A percentile compares a stretch with the other conserved stretches of the same genome.
These are phyloP conservation scores for Pleoardoris graminearum DNA, from an alignment of 2,329 filamentous ascomycete species.

Conservation along the genomic window DNA sequence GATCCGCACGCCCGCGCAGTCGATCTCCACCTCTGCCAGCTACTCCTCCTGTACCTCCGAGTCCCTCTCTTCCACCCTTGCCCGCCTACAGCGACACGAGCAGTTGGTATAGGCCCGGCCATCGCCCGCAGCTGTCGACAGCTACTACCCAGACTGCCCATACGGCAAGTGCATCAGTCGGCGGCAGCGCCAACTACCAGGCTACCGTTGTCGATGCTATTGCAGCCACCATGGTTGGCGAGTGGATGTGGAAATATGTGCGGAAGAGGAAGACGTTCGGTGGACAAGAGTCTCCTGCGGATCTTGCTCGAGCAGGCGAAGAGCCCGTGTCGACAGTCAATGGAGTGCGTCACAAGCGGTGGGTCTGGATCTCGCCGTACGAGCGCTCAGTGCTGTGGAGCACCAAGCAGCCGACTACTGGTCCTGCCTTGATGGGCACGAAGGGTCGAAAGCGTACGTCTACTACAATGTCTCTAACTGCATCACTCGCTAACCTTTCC, in stretches of 20 bases:
- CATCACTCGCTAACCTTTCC: conserved; percentile 17
- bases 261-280: conserved; percentile 89
- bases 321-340: conserved; percentile 67
- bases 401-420: conserved; percentile 90
- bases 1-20: conserved; percentile 50
- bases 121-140: conserved; percentile 63
- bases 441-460: conserved; percentile 88
- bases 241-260: conserved; percentile 95
- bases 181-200: conserved; percentile 63
- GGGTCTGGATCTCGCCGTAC: conserved; percentile 98
- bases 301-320: conserved; percentile 58
- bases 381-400: conserved; percentile 97
- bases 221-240: conserved; percentile 96
- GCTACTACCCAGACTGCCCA: conserved; percentile 62
- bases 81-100: conserved; percentile 68
- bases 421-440: conserved; percentile 88
- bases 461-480: too few relatives aligned
- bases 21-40: conserved; percentile 65
- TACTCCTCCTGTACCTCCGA: conserved; percentile 69
- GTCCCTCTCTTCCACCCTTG: conserved; percentile 71
- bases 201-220: conserved; percentile 93
- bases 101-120: conserved; percentile 46
- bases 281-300: conserved; percentile 60
- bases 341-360: conserved; percentile 82
- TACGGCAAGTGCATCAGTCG: conserved; percentile 60